Base-by-base conservation (phyloP, 306 rosid genomes). In the Clitoria ternatea region DNA sequence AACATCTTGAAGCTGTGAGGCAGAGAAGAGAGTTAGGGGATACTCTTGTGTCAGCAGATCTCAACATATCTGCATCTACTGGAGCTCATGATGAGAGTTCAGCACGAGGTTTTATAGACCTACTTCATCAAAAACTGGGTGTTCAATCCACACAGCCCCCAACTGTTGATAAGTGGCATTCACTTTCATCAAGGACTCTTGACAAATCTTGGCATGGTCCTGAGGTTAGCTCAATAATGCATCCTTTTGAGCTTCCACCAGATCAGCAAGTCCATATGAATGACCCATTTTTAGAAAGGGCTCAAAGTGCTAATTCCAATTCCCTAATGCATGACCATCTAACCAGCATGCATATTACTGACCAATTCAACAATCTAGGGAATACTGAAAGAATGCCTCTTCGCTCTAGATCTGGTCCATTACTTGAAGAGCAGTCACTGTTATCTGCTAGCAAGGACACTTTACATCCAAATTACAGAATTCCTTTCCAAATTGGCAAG, bases 41-140 rank as follows among this genome's bases (percentile, higher is more conserved):
- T 45, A 18, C 48, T 29, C 33, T 71, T 59, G 49, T 57, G 30
- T 64, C 70, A n/a, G 40, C 79, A 44, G 88, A 83, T 74, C 45
- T 83, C 24, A 77, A 72, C 85, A 57, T 70, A 4, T 35, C 84
- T 81, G 76, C 75, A 19, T 82, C 86, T 47, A 30, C 75, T 14
- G 86, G 74, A 15, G 63, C 66, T 78, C 83, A 82, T 27, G 84
- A 70, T 17, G 85, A 80, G 33, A 77, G 80, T 73, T 80, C 92
- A 22, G 68, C 73, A 11, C 77, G 80, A 27, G 71, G 69, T 79
- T 76, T 85, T 27, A 45, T 68, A 74, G 90, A 83, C 63, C 81
- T 84, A 54, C 81, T 84, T 61, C 80, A 81, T 72, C 83, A 83
- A 40, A 83, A 83, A 49, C 12, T 83, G 64, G 83, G 82, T 62